Evolutionary conservation across 805 yeast species (phyloP).

Genomic region (Candida arabinofermentans): DNA sequence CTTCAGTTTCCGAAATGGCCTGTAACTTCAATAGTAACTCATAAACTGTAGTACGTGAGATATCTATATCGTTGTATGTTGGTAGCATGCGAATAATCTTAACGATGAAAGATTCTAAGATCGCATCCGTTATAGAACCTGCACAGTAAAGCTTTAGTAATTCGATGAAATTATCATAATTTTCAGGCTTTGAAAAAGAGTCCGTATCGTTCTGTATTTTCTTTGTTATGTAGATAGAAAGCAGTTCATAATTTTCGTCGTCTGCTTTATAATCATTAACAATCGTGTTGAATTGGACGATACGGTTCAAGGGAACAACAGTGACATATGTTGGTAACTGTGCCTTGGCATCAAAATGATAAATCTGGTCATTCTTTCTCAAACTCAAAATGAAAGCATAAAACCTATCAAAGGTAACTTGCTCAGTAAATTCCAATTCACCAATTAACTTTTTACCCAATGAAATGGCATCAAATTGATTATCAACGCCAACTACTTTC

Average conservation of each 20-base stretch:
- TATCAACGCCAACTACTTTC: slow-evolving; percentile 20
- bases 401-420: slow-evolving; percentile 25
- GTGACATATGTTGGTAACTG: slow-evolving; percentile 38
- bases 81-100: slow-evolving; percentile 32
- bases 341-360: slow-evolving; percentile 20
- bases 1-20: slow-evolving; percentile 29
- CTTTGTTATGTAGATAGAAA: slow-evolving; percentile 22
- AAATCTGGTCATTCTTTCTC: slow-evolving; percentile 41
- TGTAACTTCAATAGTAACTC: slow-evolving; percentile 39
- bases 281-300: slow-evolving; percentile 31
- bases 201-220: slow-evolving; percentile 5
- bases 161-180: slow-evolving; percentile 37
- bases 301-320: slow-evolving; percentile 37
- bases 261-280: slow-evolving; percentile 27
- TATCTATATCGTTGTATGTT: slow-evolving; percentile 35
- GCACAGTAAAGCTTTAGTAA: slow-evolving; percentile 53
- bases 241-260: slow-evolving; percentile 19
- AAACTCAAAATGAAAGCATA: slow-evolving; percentile 48
- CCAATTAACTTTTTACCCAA: slow-evolving; percentile 28
- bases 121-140: slow-evolving; percentile 46
- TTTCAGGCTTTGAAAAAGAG: slow-evolving; percentile 19
- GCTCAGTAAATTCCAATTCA: slow-evolving; percentile 8
- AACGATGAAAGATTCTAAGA: slow-evolving; percentile 45
- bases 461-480: slow-evolving; percentile 25
- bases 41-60: slow-evolving; percentile 51